Evolutionary conservation across 2,329 filamentous ascomycete genomes (phyloP).

Genomic region (Verticillium albo-atrum): DNA sequence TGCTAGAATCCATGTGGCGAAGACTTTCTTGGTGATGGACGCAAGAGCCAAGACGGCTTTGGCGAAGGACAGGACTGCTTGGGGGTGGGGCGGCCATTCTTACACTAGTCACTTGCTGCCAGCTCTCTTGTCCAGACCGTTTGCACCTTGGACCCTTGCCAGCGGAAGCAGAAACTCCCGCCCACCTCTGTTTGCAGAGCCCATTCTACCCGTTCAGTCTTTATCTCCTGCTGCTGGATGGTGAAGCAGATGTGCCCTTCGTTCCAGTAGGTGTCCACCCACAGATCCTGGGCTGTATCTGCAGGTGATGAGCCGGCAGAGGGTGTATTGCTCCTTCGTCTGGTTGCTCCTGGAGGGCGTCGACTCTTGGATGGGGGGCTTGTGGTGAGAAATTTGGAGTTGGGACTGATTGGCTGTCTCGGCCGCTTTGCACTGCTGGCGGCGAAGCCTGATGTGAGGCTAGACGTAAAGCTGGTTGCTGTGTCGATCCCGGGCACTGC

Average conservation of each 20-base stretch:
- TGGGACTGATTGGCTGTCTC: neutral
- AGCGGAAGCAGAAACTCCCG: neutral
- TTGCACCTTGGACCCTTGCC: neutral
- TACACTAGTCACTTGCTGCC: neutral
- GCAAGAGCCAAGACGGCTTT: too few species aligned
- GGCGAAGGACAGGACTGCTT: too few species aligned
- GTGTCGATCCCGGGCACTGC: neutral
- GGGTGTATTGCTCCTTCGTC: too few species aligned
- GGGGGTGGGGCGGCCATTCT: too few species aligned
- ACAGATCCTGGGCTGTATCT: neutral
- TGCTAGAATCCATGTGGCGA: too few species aligned
- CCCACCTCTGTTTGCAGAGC: neutral
- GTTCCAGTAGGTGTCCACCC: neutral
- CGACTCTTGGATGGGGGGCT: neutral
- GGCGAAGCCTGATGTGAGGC: neutral
- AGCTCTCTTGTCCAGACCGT: neutral
- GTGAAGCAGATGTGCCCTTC: neutral
- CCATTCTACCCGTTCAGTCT: neutral
- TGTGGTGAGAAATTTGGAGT: neutral
- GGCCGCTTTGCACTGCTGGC: neutral
- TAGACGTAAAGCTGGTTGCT: neutral
- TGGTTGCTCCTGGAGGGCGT: neutral
- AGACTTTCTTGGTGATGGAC: too few species aligned
- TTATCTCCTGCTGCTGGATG: neutral
- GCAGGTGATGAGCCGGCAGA: too few species aligned